A percentile compares a stretch with the other conserved stretches of the same genome.
phyloP scores from a whole-genome alignment of 176 grass and related monocot genomes.

The Lolium multiflorum region DNA sequence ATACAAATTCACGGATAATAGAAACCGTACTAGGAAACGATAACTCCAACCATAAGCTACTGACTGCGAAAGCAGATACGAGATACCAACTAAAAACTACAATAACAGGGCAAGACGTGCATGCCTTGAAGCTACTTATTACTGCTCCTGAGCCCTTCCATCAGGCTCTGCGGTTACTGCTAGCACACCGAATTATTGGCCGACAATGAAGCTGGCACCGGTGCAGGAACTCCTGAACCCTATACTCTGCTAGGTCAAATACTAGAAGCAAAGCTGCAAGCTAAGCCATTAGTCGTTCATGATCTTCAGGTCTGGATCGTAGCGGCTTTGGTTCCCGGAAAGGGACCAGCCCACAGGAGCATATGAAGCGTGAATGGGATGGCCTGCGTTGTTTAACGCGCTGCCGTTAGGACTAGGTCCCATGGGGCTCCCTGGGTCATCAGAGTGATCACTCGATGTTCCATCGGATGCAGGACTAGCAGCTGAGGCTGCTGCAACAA shows the following conservation, averaged over 20 bases:
- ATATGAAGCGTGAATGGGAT: constrained; percentile 61
- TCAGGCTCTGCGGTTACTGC: constrained; percentile 27
- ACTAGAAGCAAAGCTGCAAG: constrained; percentile 35
- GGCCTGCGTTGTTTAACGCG: constrained; percentile 56
- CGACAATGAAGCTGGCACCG: not conserved
- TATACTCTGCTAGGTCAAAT: constrained; percentile 48
- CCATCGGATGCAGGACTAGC: constrained; percentile 58
- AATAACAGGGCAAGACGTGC: constrained; percentile 26
- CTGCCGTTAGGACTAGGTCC: constrained; percentile 58
- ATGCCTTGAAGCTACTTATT: constrained; percentile 43
- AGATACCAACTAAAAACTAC: constrained; percentile 28
- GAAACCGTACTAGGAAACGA: constrained; percentile 16
- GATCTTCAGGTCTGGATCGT: constrained; percentile 79
- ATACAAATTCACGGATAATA: constrained; percentile 25
- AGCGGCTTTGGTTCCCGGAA: constrained; percentile 64
- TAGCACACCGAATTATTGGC: constrained; percentile 47
- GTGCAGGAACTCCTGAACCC: constrained; percentile 39
- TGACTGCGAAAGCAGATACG: not conserved
- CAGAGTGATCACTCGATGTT: constrained; percentile 66
- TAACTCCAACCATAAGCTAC: constrained; percentile 35
- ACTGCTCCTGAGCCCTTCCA: constrained; percentile 38
- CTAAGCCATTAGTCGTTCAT: constrained; percentile 56
- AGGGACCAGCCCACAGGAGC: constrained; percentile 65
- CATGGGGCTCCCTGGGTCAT: constrained; percentile 71
- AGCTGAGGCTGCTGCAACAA: constrained; percentile 45